Base-by-base conservation (phyloP, 768 basidiomycete species). In the Rhizopogon sp. region DNA sequence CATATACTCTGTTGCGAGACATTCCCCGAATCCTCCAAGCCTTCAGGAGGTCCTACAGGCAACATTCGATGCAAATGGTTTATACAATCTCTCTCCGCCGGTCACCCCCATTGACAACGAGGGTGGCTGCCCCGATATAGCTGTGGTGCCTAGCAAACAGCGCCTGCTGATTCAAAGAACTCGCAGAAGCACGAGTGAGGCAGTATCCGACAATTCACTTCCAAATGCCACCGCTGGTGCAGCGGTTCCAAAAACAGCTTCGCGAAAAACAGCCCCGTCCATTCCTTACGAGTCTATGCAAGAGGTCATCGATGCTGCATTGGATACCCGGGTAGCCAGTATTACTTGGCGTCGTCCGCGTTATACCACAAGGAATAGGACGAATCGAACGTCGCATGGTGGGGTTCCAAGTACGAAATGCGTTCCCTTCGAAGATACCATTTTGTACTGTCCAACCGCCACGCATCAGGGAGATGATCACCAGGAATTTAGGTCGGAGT, bases 281-380 rank as follows among this genome's bases (percentile, higher is more conserved):
- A 35, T 53, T 22, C 31, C 13, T 7, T 53, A 53, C 25, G 52
- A 53, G 14, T 35, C 52, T 31, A 4, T n/a, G 22, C 52, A 47
- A 45, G 29, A 13, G 5, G 14, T 35, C 14, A 37, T 53, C 22
- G 45, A 53, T 50, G 45, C 45, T 46, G 45, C 52, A 33, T 33
- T 53, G 31, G 52, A 35, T 17, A 53, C 52, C n/a, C 52, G 45
- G 31, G 45, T 50, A 33, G 52, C 45, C 43, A 50, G 5, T 31
- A 33, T 53, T 5, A 16, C 25, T 29, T 50, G 44, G 52, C 42
- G 14, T 49, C 20, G 33, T 14, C 33, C 20, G 20, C 14, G 46
- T 7, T 8, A 35, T 49, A 3, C 14, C 14, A 9, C 46, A 49
- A 9, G 8, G 33, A 16, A 16, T 11, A 13, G 8, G 20, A 35